These are phyloP conservation scores for Dictyostelium intermedium DNA, from an alignment of 78 protist genomes.

Conservation along the genomic window DNA sequence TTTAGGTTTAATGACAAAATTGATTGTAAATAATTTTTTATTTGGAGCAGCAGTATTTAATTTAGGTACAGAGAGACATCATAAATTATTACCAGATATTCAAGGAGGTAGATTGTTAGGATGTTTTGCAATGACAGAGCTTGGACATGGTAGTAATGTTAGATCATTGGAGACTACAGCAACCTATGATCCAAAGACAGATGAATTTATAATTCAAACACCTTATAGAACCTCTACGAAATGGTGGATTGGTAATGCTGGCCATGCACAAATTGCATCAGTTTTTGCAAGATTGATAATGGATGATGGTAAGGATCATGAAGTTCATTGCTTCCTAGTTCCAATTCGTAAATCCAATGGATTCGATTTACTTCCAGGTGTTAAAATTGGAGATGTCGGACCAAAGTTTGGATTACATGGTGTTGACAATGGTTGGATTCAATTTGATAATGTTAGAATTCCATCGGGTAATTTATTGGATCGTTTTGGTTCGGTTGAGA, in stretches of 20 bases:
- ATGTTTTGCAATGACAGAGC: slow-evolving; percentile 86
- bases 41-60: slow-evolving; percentile 71
- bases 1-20: slow-evolving; percentile 63
- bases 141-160: slow-evolving; percentile 87
- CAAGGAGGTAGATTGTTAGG: slow-evolving; percentile 72
- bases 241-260: slow-evolving; percentile 85
- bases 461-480: slow-evolving; percentile 61
- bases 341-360: slow-evolving; percentile 63
- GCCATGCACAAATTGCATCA: slow-evolving; percentile 50
- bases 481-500: slow-evolving; percentile 34
- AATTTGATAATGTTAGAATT: slow-evolving; percentile 81
- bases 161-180: slow-evolving; percentile 90
- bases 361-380: slow-evolving; percentile 76
- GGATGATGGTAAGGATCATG: slow-evolving; percentile 75
- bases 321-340: slow-evolving; percentile 75
- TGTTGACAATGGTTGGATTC: slow-evolving; percentile 78
- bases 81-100: slow-evolving; percentile 56
- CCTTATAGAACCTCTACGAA: slow-evolving; percentile 76
- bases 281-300: slow-evolving; percentile 81
- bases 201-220: slow-evolving; percentile 80
- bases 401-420: slow-evolving; percentile 77
- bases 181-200: slow-evolving; percentile 69
- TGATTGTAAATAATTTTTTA: slow-evolving; percentile 64
- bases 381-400: slow-evolving; percentile 80
- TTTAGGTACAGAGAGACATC: slow-evolving; percentile 75